These are phyloP conservation scores for Phyllosticta paracitricarpa DNA, from an alignment of 2,329 filamentous ascomycete species.

Conservation along the genomic window DNA sequence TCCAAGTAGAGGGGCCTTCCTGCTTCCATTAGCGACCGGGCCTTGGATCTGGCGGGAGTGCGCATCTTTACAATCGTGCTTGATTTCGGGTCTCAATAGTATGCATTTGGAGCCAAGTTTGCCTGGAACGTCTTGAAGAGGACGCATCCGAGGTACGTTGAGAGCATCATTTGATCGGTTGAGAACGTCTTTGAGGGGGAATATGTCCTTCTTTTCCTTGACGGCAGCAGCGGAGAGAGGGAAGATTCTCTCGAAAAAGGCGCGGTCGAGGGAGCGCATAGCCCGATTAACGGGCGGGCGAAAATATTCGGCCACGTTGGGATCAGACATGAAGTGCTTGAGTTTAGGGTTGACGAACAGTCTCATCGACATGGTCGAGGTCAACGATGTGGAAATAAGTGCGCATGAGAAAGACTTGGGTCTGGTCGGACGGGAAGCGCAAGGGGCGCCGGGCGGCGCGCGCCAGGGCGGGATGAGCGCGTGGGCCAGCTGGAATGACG, in stretches of 20 bases:
- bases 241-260: conserved; percentile 69
- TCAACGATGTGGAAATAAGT: neutral
- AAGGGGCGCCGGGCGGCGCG: neutral
- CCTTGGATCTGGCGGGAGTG: neutral
- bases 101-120: conserved; percentile 35
- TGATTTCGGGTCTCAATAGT: conserved; percentile 34
- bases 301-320: conserved; percentile 39
- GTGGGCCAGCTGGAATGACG: neutral
- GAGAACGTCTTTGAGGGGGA: conserved; percentile 58
- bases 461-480: neutral
- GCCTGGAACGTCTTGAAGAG: conserved; percentile 32
- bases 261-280: conserved; percentile 70
- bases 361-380: neutral
- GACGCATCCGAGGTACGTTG: conserved; percentile 50
- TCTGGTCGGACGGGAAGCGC: neutral
- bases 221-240: conserved; percentile 70
- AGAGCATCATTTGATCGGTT: conserved; percentile 58
- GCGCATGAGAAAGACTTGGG: neutral
- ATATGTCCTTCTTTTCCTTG: conserved; percentile 64
- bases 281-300: conserved; percentile 72
- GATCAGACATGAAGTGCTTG: neutral
- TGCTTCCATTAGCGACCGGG: conserved; percentile 20
- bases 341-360: neutral
- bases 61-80: conserved; percentile 23
- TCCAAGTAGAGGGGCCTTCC: conserved; percentile 67